Evolutionary conservation across 257 asterid species (phyloP).

Genomic region (Jaltomata sinuosa): DNA sequence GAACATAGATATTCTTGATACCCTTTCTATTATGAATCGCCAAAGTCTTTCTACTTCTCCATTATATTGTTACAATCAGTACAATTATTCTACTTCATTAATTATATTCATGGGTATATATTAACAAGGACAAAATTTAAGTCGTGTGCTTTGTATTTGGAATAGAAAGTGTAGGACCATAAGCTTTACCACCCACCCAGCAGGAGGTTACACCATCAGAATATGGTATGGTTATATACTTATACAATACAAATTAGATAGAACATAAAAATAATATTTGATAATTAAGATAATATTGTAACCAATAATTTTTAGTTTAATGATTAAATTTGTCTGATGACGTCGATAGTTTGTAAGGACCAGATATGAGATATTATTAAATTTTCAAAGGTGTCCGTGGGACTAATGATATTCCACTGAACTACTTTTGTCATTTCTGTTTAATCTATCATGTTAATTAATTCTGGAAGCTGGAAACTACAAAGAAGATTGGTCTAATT

Average conservation of each 20-base stretch:
- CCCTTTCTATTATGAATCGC: no score
- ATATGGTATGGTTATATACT: slow-evolving; percentile 25
- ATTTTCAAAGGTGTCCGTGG: neutral
- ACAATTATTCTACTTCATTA: neutral
- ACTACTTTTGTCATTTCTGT: neutral
- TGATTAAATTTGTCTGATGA: neutral
- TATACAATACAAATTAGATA: neutral
- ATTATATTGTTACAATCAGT: no score
- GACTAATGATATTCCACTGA: neutral
- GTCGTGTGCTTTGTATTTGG: neutral
- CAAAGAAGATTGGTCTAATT: neutral
- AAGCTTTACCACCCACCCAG: slow-evolving; percentile 23
- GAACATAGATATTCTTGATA: no score
- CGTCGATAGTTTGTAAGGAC: neutral
- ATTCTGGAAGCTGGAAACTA: neutral
- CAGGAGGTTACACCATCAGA: slow-evolving; percentile 37
- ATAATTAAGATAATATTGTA: neutral
- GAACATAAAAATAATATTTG: neutral
- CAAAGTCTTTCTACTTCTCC: no score
- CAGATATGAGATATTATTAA: neutral
- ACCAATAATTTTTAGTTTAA: neutral
- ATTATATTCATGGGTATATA: neutral
- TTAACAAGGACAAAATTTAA: neutral
- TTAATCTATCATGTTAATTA: neutral
- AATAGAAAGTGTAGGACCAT: neutral